These are phyloP conservation scores for Phytopythium ostracodes DNA, from an alignment of 352 stramenopile species.

Conservation along the genomic window DNA sequence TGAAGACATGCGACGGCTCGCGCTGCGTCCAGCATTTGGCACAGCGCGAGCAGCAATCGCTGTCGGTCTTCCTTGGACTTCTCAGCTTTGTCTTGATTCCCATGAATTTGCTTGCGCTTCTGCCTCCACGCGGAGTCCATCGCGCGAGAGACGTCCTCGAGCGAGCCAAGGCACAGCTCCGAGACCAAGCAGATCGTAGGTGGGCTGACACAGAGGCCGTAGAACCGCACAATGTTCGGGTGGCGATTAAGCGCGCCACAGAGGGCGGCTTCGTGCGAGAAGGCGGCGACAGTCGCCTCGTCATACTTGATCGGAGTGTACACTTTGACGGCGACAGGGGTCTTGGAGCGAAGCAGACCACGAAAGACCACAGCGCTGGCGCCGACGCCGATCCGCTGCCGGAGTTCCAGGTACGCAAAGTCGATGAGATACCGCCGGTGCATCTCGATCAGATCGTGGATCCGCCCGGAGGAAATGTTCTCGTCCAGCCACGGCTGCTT, in stretches of 20 bases:
- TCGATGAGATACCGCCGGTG: constrained; percentile 51
- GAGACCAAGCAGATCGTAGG: constrained; percentile 30
- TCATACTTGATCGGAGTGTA: constrained; percentile 35
- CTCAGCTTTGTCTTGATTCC: constrained; percentile 5
- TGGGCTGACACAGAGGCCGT: constrained; percentile 27
- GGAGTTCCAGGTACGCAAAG: constrained; percentile 39
- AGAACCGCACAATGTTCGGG: constrained; percentile 29
- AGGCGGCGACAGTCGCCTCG: constrained; percentile 19
- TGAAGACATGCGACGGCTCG: constrained; percentile 26
- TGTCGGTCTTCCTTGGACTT: constrained; percentile 29
- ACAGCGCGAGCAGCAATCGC: constrained; percentile 43
- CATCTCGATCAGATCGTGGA: constrained; percentile 51
- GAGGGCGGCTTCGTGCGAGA: constrained; percentile 27
- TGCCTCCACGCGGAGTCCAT: not conserved
- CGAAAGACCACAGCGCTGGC: constrained; percentile 24
- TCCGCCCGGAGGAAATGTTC: constrained; percentile 28
- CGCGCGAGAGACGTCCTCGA: constrained; percentile 17
- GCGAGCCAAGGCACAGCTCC: constrained; percentile 20
- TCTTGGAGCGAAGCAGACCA: constrained; percentile 29
- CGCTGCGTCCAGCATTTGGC: constrained; percentile 25
- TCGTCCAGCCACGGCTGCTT: constrained; percentile 21
- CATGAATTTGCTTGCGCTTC: constrained; percentile 5
- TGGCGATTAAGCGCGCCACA: constrained; percentile 21
- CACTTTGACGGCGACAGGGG: constrained; percentile 38
- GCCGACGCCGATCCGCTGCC: constrained; percentile 31